Evolutionary conservation across 1,284 basidiomycete genomes (phyloP).

Genomic region (Flammula alnicola): DNA sequence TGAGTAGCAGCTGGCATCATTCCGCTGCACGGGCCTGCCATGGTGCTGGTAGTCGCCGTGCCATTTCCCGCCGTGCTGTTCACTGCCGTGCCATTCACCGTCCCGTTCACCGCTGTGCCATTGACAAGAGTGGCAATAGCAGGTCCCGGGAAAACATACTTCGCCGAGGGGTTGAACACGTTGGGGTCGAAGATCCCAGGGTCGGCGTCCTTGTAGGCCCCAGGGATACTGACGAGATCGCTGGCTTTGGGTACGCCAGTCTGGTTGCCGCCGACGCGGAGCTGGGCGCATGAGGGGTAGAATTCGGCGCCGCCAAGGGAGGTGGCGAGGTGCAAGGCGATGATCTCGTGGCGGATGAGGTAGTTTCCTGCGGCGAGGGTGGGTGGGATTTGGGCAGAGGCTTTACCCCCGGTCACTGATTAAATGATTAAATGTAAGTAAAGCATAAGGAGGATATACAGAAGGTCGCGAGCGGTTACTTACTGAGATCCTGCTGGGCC

Average conservation of each 20-base stretch:
- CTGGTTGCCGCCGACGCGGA: constrained; percentile 55
- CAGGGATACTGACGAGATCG: constrained; percentile 62
- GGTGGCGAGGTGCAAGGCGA: constrained; percentile 66
- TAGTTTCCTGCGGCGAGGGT: constrained; percentile 64
- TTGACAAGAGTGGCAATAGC: constrained; percentile 45
- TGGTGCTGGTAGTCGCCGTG: background rate
- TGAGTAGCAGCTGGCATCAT: constrained; percentile 1
- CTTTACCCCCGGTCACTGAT: constrained; percentile 35
- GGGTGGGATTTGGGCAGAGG: constrained; percentile 54
- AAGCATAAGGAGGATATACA: background rate
- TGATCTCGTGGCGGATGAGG: constrained; percentile 72
- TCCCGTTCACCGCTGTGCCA: constrained; percentile 5
- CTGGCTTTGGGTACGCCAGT: constrained; percentile 43
- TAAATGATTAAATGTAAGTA: constrained; percentile 1
- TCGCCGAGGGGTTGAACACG: constrained; percentile 41
- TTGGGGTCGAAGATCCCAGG: constrained; percentile 57
- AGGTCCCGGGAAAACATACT: constrained; percentile 57
- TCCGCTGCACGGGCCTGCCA: background rate
- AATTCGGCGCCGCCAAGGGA: constrained; percentile 65
- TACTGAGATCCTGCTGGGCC: constrained; percentile 43
- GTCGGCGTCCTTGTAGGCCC: constrained; percentile 62
- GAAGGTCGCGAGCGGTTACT: constrained; percentile 20
- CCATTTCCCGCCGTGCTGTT: background rate
- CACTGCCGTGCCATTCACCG: background rate
- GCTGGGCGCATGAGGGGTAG: constrained; percentile 69